Percentiles rank a stretch among this genome's conserved stretches.
Evolutionary conservation across 495 filamentous ascomycete species (phyloP).

Genomic region (Aeminium ludgeri): DNA sequence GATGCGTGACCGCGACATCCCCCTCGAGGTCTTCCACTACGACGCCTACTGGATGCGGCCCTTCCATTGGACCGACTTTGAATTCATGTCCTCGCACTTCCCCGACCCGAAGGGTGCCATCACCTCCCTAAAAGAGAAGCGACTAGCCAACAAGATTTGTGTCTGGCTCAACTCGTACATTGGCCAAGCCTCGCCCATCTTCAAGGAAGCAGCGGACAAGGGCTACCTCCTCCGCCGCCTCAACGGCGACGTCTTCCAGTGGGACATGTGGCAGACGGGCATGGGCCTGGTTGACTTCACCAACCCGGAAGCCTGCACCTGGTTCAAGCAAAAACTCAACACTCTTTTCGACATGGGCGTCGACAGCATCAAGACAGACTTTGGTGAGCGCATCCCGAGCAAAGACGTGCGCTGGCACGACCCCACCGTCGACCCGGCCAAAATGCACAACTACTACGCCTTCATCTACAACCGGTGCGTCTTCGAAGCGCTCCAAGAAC

Average conservation of each 20-base stretch:
- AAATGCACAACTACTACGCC: conserved; percentile 64
- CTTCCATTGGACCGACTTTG: conserved; percentile 61
- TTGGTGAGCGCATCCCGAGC: conserved; percentile 53
- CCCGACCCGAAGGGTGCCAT: conserved; percentile 49
- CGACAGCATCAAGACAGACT: conserved; percentile 58
- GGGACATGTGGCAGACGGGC: conserved; percentile 58
- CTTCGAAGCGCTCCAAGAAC: conserved; percentile 43
- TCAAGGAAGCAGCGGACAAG: conserved; percentile 44
- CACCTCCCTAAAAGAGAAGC: conserved; percentile 42
- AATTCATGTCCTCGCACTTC: conserved; percentile 51
- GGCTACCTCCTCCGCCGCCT: conserved; percentile 53
- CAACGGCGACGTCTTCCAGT: conserved; percentile 56
- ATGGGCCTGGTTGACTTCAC: conserved; percentile 64
- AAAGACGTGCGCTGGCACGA: conserved; percentile 38
- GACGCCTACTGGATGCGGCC: conserved; percentile 51
- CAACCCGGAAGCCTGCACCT: conserved; percentile 45
- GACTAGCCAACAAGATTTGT: conserved; percentile 37
- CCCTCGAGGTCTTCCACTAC: conserved; percentile 55
- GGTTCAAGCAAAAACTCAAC: conserved; percentile 42
- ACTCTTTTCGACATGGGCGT: conserved; percentile 47
- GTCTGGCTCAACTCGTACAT: conserved; percentile 63
- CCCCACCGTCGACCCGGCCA: conserved; percentile 29
- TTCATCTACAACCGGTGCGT: conserved; percentile 53
- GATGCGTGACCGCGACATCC: conserved; percentile 47
- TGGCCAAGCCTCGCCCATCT: conserved; percentile 48